Evolutionary conservation across 169 alveolate species (phyloP), one percentile per base, ranked within the genome.

Genomic region (Perkinsus marinus): DNA sequence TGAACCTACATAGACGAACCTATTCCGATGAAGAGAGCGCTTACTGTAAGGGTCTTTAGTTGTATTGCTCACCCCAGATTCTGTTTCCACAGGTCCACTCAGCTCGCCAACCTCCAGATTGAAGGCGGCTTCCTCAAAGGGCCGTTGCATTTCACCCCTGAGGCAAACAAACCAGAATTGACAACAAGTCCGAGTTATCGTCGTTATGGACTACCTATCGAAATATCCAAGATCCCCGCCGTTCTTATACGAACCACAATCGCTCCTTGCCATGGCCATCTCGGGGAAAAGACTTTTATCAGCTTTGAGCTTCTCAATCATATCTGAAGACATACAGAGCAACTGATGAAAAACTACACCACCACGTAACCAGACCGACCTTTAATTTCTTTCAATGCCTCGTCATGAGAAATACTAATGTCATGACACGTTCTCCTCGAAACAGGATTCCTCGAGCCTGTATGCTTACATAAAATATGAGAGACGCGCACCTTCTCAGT

Each of bases 201-300:
- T n/a, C n/a, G n/a, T n/a, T n/a, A n/a, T n/a, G n/a, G n/a, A 19
- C 79, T 57, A 57, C 79, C 79, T 57, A 16, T 95, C 95, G 91
- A 97, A 97, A 89, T 90, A 79, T 17, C 98, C 98, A 38, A 97
- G 94, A 91, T 97, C 98, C 7, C 98, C 98, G 16, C 98, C 98
- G 47, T 93, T 92, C 90, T 94, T 96, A 46, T 97, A 97, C 46
- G 97, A 94, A 89, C 94, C 97, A 95, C 95, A 96, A 97, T 93
- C 96, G 79, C 93, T 94, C 57, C 92, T 95, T 93, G 90, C 68
- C 68, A 79, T 97, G 95, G 92, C 97, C 68, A 90, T 92, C 93
- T 69, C 92, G 95, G 92, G 95, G 95, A 92, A 93, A 91, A 43
- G 95, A 91, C 91, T 94, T 90, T 90, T 96, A 57, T 57, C 79